Base-by-base conservation (phyloP, 2,329 filamentous ascomycete genomes). In the Lachnellula subtilissima region DNA sequence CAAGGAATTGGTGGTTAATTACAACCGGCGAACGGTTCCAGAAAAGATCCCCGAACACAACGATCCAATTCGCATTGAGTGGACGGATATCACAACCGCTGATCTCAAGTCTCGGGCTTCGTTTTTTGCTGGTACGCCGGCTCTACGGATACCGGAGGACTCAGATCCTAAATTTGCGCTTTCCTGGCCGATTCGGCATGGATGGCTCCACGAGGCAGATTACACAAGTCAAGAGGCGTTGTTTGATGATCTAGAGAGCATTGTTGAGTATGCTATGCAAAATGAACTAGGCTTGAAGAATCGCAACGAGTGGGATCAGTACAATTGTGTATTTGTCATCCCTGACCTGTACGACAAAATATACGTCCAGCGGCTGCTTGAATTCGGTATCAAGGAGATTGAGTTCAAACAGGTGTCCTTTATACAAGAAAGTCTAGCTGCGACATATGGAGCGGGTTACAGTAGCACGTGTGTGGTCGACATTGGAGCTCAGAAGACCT, bases 291-390 rank as follows among this genome's bases (percentile, higher is more conserved):
- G 88, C 1, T 72, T 97, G 43, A 85, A 80, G 28, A 85, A 84
- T 61, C 88, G 88, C 66, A 88, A 87, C 65, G 86, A 93, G 51
- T 95, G 92, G 85, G 82, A 82, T 53, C 89, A 95, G 70, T 97
- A 97, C 73, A 94, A 89, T 66, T 97, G 91, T 65, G 92, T 97
- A n/a, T 91, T 97, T 67, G 86, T 99, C 61, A 95, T 99, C 48
- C 94, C 94, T 0, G 94, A 99, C 70, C 79, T 99, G 9, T 99
- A 97, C 74, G 94, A 99, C 74, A 95, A 96, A 71, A 84, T 84
- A 50, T 96, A 97, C 62, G 90, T 97, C 17, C 90, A 91, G 50
- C 86, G 88, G 69, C 77, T 95, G 9, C 78, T 99, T 43, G 87
- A 92, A 54, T 89, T 94, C 57, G 84, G 93, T 65, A 87, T 97